phyloP scores from a whole-genome alignment of 495 filamentous ascomycete genomes.

The Aspergillus nanangensis region DNA sequence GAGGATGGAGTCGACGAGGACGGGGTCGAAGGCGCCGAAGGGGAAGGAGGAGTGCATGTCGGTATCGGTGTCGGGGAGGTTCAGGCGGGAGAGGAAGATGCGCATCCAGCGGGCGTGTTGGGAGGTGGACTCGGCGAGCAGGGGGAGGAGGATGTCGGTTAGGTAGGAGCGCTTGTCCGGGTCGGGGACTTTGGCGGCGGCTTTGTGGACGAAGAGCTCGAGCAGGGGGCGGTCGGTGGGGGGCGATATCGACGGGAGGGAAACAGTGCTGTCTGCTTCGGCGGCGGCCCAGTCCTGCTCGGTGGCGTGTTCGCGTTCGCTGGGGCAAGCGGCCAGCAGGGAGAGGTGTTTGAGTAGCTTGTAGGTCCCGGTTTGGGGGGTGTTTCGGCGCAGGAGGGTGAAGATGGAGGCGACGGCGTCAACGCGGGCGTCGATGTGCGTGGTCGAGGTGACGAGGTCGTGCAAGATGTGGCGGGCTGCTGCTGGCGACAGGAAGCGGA shows the following conservation, averaged over 20 bases:
- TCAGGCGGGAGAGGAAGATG: background rate
- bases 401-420: background rate
- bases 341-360: background rate
- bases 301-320: background rate
- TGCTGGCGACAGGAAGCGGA: background rate
- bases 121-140: background rate
- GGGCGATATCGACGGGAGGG: background rate
- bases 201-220: background rate
- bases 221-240: background rate
- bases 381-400: background rate
- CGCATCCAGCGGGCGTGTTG: conserved; percentile 3
- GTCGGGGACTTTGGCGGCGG: background rate
- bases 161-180: background rate
- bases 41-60: background rate
- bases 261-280: background rate
- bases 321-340: background rate
- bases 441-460: background rate
- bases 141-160: background rate
- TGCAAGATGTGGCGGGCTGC: background rate
- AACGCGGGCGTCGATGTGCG: background rate
- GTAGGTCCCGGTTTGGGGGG: background rate
- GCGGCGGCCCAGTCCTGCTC: background rate
- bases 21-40: conserved; percentile 2
- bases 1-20: background rate
- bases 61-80: background rate